Evolutionary conservation across 805 yeast species (phyloP), one percentile per base, ranked within the genome.

Genomic region (Metschnikowia kunwiensis): DNA sequence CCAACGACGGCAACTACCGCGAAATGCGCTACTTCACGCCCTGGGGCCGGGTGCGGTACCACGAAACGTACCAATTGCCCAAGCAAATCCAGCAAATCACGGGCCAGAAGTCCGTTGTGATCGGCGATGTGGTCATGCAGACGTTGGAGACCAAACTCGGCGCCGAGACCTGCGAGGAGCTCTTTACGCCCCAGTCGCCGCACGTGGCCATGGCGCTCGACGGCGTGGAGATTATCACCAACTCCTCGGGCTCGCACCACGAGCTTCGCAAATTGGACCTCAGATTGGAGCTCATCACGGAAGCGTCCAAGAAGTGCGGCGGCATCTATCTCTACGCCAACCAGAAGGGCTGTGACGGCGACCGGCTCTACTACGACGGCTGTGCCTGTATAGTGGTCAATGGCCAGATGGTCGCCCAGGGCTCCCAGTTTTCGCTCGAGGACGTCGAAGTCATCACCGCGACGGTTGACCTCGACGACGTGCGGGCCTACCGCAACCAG

Each of bases 291-390:
- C 71, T 93, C 54, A 93, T 93, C 49, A 76, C 80, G 11, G 96
- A 86, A 55, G 97, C 98, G 1, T 89, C 97, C 2, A 76, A 86
- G 36, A 88, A 93, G 61, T 89, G 97, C 57, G 99, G 99, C 35
- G 99, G 99, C 23, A 78, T 93, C 18, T 93, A 93, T 52, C 66
- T 93, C 32, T 93, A 93, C 53, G 77, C 97, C 12, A 93, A 93
- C 62, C 99, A 94, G 63, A 80, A 84, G 47, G 99, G 99, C 2
- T 93, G 99, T 60, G 99, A 93, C 58, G 99, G 99, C 50, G 99
- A 94, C 57, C 73, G 99, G 40, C 65, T 93, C 28, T 93, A 93
- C 61, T 93, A 93, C 56, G 99, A 93, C 59, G 99, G 99, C 0
- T 86, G 96, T 67, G 96, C 98, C 0, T 68, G 87, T 53, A 93